A percentile compares a stretch with the other conserved stretches of the same genome.
Evolutionary conservation across 2,329 filamentous ascomycete species (phyloP).

Genomic region (Monilinia polystroma): DNA sequence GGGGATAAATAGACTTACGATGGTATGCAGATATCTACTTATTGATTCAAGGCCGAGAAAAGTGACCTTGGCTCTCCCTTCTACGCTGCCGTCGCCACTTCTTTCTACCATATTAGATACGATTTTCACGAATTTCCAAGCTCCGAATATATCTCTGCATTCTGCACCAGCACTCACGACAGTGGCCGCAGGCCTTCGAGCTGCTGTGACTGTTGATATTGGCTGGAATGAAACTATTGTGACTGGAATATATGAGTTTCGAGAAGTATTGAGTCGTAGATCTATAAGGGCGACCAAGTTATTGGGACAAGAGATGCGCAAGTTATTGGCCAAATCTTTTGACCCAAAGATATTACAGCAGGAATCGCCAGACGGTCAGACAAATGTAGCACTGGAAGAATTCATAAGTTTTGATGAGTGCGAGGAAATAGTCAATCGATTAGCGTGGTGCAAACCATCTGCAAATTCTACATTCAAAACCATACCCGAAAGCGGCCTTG

Average conservation of each 20-base stretch:
- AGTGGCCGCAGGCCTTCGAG: slow-evolving; percentile 78
- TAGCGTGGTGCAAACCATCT: slow-evolving; percentile 69
- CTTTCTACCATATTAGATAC: slow-evolving; percentile 74
- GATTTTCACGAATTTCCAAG: slow-evolving; percentile 77
- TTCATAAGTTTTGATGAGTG: slow-evolving; percentile 71
- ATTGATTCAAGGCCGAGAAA: slow-evolving; percentile 75
- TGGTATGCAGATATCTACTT: slow-evolving; percentile 54
- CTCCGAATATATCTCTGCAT: slow-evolving; percentile 77
- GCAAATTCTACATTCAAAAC: slow-evolving; percentile 25
- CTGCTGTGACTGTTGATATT: slow-evolving; percentile 83
- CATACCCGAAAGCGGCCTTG: slow-evolving; percentile 41
- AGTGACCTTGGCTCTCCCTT: slow-evolving; percentile 73
- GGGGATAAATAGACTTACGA: slow-evolving; percentile 23
- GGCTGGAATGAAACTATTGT: slow-evolving; percentile 90
- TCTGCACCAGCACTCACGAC: slow-evolving; percentile 72
- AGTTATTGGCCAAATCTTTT: slow-evolving; percentile 54
- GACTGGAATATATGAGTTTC: slow-evolving; percentile 86
- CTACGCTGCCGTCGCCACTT: slow-evolving; percentile 73
- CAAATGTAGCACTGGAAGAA: slow-evolving; percentile 24
- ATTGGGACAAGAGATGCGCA: slow-evolving; percentile 68
- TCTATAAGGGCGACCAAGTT: slow-evolving; percentile 73
- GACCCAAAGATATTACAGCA: slow-evolving; percentile 36
- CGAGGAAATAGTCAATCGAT: slow-evolving; percentile 72
- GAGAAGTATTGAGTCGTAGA: slow-evolving; percentile 69
- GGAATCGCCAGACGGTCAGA: slow-evolving; percentile 17